Base-by-base conservation (phyloP, 371 early-diverging fungal genomes). In the Conidiobolus incongruus region DNA sequence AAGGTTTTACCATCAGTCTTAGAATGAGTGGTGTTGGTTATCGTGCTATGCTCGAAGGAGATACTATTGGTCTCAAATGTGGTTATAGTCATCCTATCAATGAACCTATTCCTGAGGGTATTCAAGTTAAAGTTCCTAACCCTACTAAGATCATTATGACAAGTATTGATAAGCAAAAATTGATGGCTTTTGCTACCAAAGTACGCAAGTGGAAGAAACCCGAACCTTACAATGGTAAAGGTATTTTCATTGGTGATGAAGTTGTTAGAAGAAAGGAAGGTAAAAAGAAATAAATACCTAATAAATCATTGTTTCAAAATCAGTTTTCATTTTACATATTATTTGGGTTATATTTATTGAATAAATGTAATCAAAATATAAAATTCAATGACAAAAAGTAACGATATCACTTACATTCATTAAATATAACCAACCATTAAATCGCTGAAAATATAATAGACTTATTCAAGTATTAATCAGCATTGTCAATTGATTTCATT, bases 211-310 rank as follows among this genome's bases (percentile, higher is more conserved):
- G 81, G 78, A 71, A 87, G 62, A 73, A 70, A 54, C 97, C 97
- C 21, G 97, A 96, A 66, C 95, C 97, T 39, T 96, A 94, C 54
- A 96, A 96, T 58, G 89, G 87, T 56, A 96, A 96, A 75, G 97
- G 97, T 50, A 85, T 94, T 45, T 96, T 93, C 61, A 80, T 96
- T 37, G 80, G 82, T 35, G 91, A 90, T 52, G 93, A 96, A 65
- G 91, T 91, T 4, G 92, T 94, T 57, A 80, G 75, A 57, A 86
- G 90, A 75, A 94, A 92, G 79, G 81, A 77, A 40, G 80, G 77
- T 54, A 90, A 90, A 68, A 87, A 85, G 68, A 88, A 87, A 66
- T 86, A 80, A 58, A 57, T 38, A 46, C 22, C 16, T 37, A 21
- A 12, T 37, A 37, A 26, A 26, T 26, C 26, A 26, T 26, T 26